A percentile compares a stretch with the other conserved stretches of the same genome.
Conservation (phyloP, 768 basidiomycete species). For the Leccinum boreale region DNA sequence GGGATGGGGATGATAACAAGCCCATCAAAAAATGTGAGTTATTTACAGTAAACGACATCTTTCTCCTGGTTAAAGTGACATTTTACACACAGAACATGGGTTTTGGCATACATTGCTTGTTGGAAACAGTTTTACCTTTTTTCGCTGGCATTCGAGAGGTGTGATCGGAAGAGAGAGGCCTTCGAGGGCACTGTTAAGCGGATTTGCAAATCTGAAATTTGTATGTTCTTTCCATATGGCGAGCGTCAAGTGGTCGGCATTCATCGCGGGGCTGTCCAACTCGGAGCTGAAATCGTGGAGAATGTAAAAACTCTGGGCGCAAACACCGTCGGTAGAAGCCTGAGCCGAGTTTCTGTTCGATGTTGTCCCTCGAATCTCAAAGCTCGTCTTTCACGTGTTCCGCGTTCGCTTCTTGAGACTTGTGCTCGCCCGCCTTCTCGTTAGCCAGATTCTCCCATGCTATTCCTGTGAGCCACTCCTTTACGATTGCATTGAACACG, state of each 20-base stretch:
- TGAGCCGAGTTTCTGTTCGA: background rate
- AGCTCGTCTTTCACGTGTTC: constrained; percentile 14
- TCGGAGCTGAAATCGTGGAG: background rate
- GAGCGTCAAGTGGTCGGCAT: background rate
- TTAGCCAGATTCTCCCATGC: background rate
- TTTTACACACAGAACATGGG: background rate
- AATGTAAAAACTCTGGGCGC: background rate
- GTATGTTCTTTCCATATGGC: background rate
- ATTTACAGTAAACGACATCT: background rate
- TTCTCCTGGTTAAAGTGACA: background rate
- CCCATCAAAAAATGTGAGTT: background rate
- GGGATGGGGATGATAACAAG: background rate
- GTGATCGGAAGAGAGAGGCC: background rate
- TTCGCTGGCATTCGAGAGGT: background rate
- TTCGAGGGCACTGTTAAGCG: background rate
- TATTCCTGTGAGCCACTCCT: constrained; percentile 45
- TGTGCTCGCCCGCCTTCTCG: background rate
- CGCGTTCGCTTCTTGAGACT: background rate
- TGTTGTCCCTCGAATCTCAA: constrained; percentile 3
- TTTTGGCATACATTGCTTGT: background rate
- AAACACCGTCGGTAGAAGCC: background rate
- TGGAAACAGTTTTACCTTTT: background rate
- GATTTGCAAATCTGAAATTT: background rate
- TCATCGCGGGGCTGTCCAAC: background rate
- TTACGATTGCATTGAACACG: constrained; percentile 49